Conservation (phyloP, 2,329 filamentous ascomycete species). For the Exophiala sp. region DNA sequence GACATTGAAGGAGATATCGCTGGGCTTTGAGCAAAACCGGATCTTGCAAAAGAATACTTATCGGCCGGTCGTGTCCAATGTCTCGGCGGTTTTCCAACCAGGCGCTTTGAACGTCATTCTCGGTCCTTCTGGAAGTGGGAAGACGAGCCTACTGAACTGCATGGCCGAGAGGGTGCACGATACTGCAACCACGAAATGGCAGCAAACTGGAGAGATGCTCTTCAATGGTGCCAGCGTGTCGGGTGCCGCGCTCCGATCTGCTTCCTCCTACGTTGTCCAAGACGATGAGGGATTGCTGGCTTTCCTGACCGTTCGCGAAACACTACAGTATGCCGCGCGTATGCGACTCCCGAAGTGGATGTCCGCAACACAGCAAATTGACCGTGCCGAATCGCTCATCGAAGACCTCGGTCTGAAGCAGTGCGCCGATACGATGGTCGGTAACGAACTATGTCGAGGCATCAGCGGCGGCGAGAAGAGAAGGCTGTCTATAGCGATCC, state of each 20-base stretch:
- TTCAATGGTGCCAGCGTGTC: conserved; percentile 55
- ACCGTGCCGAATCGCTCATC: conserved; percentile 72
- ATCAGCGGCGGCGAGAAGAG: conserved; percentile 77
- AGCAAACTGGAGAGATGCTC: conserved; percentile 54
- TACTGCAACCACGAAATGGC: conserved; percentile 48
- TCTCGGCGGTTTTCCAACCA: conserved; percentile 62
- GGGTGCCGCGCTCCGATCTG: conserved; percentile 43
- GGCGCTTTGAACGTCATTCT: conserved; percentile 72
- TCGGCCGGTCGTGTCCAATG: background rate
- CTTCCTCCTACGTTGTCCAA: conserved; percentile 61
- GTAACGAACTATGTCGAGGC: conserved; percentile 66
- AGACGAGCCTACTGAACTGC: conserved; percentile 85
- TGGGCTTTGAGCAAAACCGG: conserved; percentile 58
- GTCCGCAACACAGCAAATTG: conserved; percentile 55
- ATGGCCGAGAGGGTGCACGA: conserved; percentile 60
- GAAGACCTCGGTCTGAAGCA: conserved; percentile 72
- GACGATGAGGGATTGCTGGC: conserved; percentile 67
- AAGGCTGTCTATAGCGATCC: conserved; percentile 71
- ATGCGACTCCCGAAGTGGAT: conserved; percentile 56
- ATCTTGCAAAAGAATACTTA: background rate
- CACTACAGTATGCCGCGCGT: conserved; percentile 68
- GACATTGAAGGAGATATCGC: conserved; percentile 63
- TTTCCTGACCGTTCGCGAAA: conserved; percentile 71
- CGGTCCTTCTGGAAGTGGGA: conserved; percentile 95
- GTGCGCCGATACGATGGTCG: conserved; percentile 70